Evolutionary conservation across 148 eudicot genomes (phyloP).

Genomic region (Amaranthus hypochondriacus): DNA sequence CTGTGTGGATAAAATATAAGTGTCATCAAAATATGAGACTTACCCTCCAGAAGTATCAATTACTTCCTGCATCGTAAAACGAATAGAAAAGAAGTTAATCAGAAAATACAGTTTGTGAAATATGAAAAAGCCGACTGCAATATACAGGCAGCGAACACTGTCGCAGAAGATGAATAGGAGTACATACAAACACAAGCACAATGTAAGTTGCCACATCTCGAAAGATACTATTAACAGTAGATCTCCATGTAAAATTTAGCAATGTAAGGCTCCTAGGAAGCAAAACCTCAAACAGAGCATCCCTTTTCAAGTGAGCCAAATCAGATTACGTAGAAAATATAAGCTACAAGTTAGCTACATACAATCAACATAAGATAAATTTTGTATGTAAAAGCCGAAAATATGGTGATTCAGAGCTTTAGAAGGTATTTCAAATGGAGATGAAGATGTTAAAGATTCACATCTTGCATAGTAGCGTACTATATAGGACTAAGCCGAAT

Average conservation of each 20-base stretch:
- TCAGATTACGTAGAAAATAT: too few relatives aligned
- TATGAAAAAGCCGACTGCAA: neutral
- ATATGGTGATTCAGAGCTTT: too few relatives aligned
- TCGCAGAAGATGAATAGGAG: neutral
- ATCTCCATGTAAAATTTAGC: neutral
- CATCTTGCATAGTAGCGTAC: neutral
- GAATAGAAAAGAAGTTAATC: neutral
- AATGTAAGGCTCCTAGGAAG: too few relatives aligned
- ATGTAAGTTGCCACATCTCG: neutral
- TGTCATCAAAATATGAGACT: conserved; percentile 17
- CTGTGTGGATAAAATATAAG: too few relatives aligned
- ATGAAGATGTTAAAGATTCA: neutral
- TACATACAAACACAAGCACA: neutral
- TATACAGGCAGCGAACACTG: neutral
- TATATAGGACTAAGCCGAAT: neutral
- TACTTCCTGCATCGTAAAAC: conserved; percentile 58
- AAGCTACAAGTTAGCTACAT: too few relatives aligned
- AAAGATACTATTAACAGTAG: neutral
- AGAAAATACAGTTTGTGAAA: conserved; percentile 1
- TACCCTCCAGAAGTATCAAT: conserved; percentile 94
- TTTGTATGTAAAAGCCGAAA: too few relatives aligned
- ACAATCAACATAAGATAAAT: too few relatives aligned
- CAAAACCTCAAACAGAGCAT: too few relatives aligned
- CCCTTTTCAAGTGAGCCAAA: too few relatives aligned
- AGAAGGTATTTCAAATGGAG: neutral